phyloP scores from a whole-genome alignment of 2,329 filamentous ascomycete genomes.

The Paradendryphiella salina region DNA sequence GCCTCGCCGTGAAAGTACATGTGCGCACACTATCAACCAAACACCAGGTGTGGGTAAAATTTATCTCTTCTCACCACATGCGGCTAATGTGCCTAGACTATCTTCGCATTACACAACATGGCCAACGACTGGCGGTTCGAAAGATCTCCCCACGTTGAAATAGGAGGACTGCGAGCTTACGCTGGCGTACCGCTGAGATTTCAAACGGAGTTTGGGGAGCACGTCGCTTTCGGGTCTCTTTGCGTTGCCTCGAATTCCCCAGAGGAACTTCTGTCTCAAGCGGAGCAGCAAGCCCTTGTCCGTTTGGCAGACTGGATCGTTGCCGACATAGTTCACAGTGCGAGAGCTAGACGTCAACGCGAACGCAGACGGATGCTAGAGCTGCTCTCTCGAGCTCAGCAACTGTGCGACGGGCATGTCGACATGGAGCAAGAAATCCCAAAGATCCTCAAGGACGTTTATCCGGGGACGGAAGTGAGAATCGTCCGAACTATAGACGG shows the following conservation, averaged over 20 bases:
- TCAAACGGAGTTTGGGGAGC: slow-evolving; percentile 48
- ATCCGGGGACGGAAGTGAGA: slow-evolving; percentile 41
- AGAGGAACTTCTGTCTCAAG: slow-evolving; percentile 37
- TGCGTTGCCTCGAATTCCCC: slow-evolving; percentile 49
- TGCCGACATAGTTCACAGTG: slow-evolving; percentile 49
- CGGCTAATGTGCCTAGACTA: slow-evolving; percentile 25
- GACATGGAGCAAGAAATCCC: slow-evolving; percentile 36
- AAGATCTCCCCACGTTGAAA: slow-evolving; percentile 48
- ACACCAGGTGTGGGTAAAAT: slow-evolving; percentile 33
- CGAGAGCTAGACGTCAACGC: slow-evolving; percentile 46
- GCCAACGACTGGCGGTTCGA: slow-evolving; percentile 52
- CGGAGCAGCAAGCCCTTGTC: slow-evolving; percentile 41
- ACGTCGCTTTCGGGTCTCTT: slow-evolving; percentile 49
- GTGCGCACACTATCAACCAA: slow-evolving; percentile 51
- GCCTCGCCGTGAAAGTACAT: slow-evolving; percentile 52
- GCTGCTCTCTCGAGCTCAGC: slow-evolving; percentile 35
- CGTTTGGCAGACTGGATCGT: slow-evolving; percentile 49
- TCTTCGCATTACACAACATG: slow-evolving; percentile 52
- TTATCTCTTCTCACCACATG: background rate
- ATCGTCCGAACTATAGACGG: slow-evolving; percentile 32
- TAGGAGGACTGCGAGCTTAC: slow-evolving; percentile 49
- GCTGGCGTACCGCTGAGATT: slow-evolving; percentile 50
- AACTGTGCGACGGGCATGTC: slow-evolving; percentile 23
- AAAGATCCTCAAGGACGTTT: slow-evolving; percentile 37
- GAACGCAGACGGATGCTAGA: slow-evolving; percentile 48